Percentiles rank a stretch among this genome's conserved stretches.
These are phyloP conservation scores for Salinomyces thailandicus DNA, from an alignment of 2,329 filamentous ascomycete species.

Conservation along the genomic window DNA sequence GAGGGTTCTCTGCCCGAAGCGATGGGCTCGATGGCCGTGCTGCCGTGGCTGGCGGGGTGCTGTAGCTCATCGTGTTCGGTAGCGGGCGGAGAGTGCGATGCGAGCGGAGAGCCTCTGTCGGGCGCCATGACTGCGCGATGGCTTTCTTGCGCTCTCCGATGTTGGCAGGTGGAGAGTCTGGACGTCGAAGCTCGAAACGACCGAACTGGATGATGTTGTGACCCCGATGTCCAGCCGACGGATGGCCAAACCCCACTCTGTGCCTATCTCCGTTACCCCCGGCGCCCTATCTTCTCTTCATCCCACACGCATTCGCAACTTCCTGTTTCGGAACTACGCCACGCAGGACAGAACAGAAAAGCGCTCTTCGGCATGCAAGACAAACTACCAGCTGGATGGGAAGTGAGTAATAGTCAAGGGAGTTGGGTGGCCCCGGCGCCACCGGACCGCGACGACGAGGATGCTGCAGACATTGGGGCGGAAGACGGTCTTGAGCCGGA, in stretches of 20 bases:
- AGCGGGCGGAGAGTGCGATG: background rate
- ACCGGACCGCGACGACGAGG: slow-evolving; percentile 13
- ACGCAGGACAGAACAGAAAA: background rate
- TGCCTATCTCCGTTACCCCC: background rate
- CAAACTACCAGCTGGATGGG: slow-evolving; percentile 10
- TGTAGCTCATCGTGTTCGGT: slow-evolving; percentile 10
- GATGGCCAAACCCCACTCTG: background rate
- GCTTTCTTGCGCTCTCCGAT: too few relatives aligned
- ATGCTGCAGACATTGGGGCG: slow-evolving; percentile 11
- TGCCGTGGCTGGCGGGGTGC: slow-evolving; percentile 12
- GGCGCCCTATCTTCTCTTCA: background rate
- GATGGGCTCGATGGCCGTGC: slow-evolving; percentile 16
- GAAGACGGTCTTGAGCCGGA: slow-evolving; percentile 10
- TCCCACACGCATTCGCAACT: background rate
- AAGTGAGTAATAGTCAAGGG: slow-evolving; percentile 9
- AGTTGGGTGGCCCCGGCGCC: slow-evolving; percentile 6
- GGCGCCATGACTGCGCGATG: too few relatives aligned
- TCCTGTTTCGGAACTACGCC: background rate
- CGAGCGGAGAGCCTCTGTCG: slow-evolving; percentile 19
- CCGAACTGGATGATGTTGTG: background rate
- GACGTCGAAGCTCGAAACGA: too few relatives aligned
- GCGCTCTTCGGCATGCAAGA: slow-evolving; percentile 3
- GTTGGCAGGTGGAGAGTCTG: too few relatives aligned
- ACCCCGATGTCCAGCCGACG: background rate
- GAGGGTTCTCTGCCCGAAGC: slow-evolving; percentile 23